Percentiles rank a stretch among this genome's conserved stretches.
Evolutionary conservation across 257 asterid species (phyloP).

Genomic region (Orobanche coerulescens): DNA sequence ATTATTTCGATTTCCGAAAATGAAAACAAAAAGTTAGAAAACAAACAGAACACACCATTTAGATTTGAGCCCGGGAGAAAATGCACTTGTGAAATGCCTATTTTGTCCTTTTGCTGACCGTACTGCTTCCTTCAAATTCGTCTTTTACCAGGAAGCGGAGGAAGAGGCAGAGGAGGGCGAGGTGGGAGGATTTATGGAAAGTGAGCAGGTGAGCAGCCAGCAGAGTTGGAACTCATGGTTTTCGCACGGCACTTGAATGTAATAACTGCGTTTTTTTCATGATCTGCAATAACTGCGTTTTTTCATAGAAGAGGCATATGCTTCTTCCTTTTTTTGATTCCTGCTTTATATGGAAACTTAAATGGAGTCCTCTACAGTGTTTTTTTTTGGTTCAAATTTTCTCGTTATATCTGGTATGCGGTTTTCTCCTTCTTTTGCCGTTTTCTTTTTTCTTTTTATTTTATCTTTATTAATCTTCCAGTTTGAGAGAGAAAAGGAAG

Average conservation of each 20-base stretch:
- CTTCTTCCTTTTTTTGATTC: slow-evolving; percentile 20
- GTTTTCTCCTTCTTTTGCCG: not conserved
- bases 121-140: slow-evolving; percentile 3
- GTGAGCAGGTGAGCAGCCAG: slow-evolving; percentile 24
- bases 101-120: not conserved
- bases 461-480: too few relatives aligned
- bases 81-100: not conserved
- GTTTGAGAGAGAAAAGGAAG: too few relatives aligned
- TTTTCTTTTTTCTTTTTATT: not conserved
- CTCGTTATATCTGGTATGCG: not conserved
- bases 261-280: slow-evolving; percentile 5
- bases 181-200: slow-evolving; percentile 51
- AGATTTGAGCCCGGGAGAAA: too few relatives aligned
- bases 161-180: slow-evolving; percentile 57
- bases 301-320: slow-evolving; percentile 20
- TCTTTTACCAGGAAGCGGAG: slow-evolving; percentile 45
- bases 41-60: too few relatives aligned
- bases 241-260: slow-evolving; percentile 30
- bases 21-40: too few relatives aligned
- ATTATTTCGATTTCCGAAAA: too few relatives aligned
- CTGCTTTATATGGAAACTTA: not conserved
- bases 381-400: not conserved
- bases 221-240: slow-evolving; percentile 29
- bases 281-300: slow-evolving; percentile 12
- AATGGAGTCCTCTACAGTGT: slow-evolving; percentile 7